Evolutionary conservation across 2,329 filamentous ascomycete species (phyloP).

Genomic region (Sphaerostilbella broomeana): DNA sequence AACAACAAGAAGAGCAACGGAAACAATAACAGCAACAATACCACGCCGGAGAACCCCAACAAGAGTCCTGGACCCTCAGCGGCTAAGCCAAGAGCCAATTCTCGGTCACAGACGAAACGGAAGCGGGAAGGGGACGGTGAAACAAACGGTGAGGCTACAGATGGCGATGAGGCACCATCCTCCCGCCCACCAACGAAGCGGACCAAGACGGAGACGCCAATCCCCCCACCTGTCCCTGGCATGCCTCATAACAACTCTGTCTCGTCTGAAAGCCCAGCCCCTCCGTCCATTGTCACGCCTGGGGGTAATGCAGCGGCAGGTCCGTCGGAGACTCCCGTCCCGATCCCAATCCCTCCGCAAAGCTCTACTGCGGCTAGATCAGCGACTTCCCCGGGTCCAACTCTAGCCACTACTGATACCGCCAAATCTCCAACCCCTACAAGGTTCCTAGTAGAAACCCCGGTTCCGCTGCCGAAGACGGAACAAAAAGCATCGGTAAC

Average conservation of each 20-base stretch:
- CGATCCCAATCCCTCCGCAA: conserved; percentile 30
- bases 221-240: conserved; percentile 37
- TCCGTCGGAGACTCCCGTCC: conserved; percentile 38
- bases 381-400: conserved; percentile 27
- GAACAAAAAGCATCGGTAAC: conserved; percentile 28
- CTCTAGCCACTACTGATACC: conserved; percentile 15
- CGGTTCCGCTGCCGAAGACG: conserved; percentile 29
- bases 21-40: too few relatives aligned
- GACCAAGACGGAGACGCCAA: conserved; percentile 51
- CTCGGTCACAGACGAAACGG: conserved; percentile 35
- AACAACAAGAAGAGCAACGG: conserved; percentile 13
- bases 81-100: conserved; percentile 25
- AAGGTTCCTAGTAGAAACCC: conserved; percentile 30
- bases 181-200: conserved; percentile 41
- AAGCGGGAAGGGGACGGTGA: conserved; percentile 37
- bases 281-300: conserved; percentile 17
- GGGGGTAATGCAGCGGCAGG: conserved; percentile 16
- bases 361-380: conserved; percentile 22
- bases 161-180: conserved; percentile 26
- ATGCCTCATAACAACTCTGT: conserved; percentile 24
- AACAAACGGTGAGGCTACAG: conserved; percentile 23
- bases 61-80: conserved; percentile 17
- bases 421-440: conserved; percentile 23
- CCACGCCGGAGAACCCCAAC: too few relatives aligned
- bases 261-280: conserved; percentile 19